A percentile compares a stretch with the other conserved stretches of the same genome.
Conservation (phyloP, 192 early-diverging fungal genomes). For the Backusella tuberculispora region DNA sequence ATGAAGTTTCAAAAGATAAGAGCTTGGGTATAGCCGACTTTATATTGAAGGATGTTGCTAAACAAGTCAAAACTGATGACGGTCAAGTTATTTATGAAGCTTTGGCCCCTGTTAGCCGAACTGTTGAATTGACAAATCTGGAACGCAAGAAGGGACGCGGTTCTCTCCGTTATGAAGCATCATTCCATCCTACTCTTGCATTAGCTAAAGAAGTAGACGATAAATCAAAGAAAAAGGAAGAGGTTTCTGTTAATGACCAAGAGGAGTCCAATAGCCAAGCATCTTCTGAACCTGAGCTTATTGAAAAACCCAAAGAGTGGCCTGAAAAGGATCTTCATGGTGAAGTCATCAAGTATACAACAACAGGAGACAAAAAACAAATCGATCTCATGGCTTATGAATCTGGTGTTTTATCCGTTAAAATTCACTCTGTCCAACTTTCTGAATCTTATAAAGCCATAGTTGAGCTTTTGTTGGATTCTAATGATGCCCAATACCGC, state of each 20-base stretch:
- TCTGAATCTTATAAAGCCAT: slow-evolving; percentile 26
- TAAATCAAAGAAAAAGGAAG: slow-evolving; percentile 21
- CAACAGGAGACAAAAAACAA: slow-evolving; percentile 18
- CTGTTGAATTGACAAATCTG: slow-evolving; percentile 29
- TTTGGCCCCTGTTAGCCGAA: slow-evolving; percentile 33
- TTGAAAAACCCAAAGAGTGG: slow-evolving; percentile 14
- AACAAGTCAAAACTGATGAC: slow-evolving; percentile 46
- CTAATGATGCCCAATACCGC: slow-evolving; percentile 47
- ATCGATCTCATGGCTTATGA: slow-evolving; percentile 41
- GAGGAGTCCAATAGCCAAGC: slow-evolving; percentile 26
- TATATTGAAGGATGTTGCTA: slow-evolving; percentile 63
- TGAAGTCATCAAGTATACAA: slow-evolving; percentile 37
- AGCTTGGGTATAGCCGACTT: slow-evolving; percentile 75
- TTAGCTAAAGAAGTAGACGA: slow-evolving; percentile 28
- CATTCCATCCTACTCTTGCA: slow-evolving; percentile 42
- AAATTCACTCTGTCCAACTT: slow-evolving; percentile 48
- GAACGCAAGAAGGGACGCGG: slow-evolving; percentile 42
- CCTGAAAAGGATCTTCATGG: slow-evolving; percentile 45
- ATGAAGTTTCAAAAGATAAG: slow-evolving; percentile 85
- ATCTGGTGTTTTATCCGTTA: slow-evolving; percentile 59
- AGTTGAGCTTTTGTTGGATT: slow-evolving; percentile 53
- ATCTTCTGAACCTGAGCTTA: slow-evolving; percentile 18
- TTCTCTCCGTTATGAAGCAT: slow-evolving; percentile 41
- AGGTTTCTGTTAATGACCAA: slow-evolving; percentile 7
- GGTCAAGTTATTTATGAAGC: slow-evolving; percentile 39